Evolutionary conservation across 129 eudicot species (phyloP), one percentile per base, ranked within the genome.

Genomic region (Smallanthus sonchifolius): DNA sequence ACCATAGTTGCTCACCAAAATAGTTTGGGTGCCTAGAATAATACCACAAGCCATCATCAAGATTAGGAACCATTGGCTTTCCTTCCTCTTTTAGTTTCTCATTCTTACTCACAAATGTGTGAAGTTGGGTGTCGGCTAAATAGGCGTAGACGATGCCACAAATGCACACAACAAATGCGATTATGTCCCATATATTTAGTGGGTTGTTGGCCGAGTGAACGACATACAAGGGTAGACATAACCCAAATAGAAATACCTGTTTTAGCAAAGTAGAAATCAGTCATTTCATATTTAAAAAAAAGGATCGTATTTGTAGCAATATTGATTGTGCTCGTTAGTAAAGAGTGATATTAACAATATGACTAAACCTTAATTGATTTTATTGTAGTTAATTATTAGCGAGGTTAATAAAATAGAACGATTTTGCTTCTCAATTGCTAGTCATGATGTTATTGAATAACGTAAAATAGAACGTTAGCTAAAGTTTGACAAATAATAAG

Each of bases 1-100:
- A 94, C 98, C 98, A 94, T 34, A 94, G 48, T 70, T 94, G 98
- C 88, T 94, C 98, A 20, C 97, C 98, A 45, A 94, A 86, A 70
- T 94, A 94, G 70, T 94, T 94, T 19, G 98, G 98, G 75, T 94
- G 98, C 35, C 98, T 76, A 2, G 98, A 94, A 83, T 85, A 94
- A 20, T 43, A 60, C 98, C 98, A 94, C 39, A 94, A 83, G 13
- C 98, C 98, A 19, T 76, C 48, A 48, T 94, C 91, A 69, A 94
- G 92, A 78, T 62, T 81, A 3, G 89, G 86, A 30, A 83, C 88
- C 48, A 83, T 15, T 2, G 91, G 72, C 57, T 87, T 66, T 40
- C 91, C 96, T 20, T 52, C 79, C 73, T 85, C 73, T 85, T 87
- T 88, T 36, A 85, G 72, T 77, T 73, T 79, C 61, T 82, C 84